Conservation (phyloP, 805 yeast species). For the Torulaspora franciscae region DNA sequence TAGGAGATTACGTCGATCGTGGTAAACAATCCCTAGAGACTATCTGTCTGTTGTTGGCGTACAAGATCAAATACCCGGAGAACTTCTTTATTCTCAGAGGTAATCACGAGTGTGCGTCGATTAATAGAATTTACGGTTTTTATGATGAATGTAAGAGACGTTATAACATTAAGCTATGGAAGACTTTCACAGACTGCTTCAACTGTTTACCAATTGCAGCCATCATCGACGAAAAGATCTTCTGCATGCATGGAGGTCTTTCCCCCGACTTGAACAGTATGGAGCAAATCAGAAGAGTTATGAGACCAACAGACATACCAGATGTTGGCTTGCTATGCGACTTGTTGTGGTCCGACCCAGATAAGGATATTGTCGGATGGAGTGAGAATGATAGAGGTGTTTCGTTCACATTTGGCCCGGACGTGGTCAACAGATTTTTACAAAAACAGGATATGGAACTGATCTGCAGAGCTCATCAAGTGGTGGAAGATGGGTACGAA, state of each 20-base stretch:
- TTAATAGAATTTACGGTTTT: conserved; percentile 95
- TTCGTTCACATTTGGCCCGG: conserved; percentile 99
- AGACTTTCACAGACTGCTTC: conserved; percentile 96
- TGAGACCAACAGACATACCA: conserved; percentile 99
- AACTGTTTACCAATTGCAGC: conserved; percentile 98
- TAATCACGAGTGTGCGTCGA: conserved; percentile 97
- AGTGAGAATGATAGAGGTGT: conserved; percentile 99
- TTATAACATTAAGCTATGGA: conserved; percentile 97
- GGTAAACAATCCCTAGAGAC: conserved; percentile 97
- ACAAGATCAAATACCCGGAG: conserved; percentile 97
- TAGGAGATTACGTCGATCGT: conserved; percentile 98
- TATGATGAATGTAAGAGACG: conserved; percentile 98
- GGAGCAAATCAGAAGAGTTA: conserved; percentile 98
- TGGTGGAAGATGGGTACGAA: conserved; percentile 98
- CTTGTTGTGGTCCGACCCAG: conserved; percentile 97
- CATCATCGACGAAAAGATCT: conserved; percentile 94
- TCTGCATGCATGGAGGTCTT: conserved; percentile 98
- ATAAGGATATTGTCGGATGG: conserved; percentile 98
- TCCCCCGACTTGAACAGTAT: conserved; percentile 95
- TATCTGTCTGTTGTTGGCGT: conserved; percentile 86
- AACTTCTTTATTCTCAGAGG: conserved; percentile 96
- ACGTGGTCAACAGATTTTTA: conserved; percentile 90
- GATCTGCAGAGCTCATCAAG: conserved; percentile 98
- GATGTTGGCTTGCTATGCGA: conserved; percentile 96
- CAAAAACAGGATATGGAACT: conserved; percentile 98